A percentile compares a stretch with the other conserved stretches of the same genome.
Conservation (phyloP, 2,329 filamentous ascomycete species). For the Xylariales sp. region DNA sequence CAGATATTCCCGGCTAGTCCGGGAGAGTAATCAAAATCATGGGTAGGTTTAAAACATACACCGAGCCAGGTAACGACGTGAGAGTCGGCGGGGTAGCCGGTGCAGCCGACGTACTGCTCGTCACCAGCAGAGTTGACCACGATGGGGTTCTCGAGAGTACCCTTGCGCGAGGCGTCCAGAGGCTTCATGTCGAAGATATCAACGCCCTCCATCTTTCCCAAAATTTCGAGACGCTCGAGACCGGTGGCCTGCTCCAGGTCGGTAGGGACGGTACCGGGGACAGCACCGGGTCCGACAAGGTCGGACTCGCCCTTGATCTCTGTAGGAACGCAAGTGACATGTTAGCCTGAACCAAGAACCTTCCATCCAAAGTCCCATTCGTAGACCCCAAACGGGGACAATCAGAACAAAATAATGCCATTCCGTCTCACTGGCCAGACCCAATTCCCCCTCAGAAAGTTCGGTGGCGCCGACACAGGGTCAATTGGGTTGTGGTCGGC, state of each 20-base stretch:
- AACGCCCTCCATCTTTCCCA: conserved; percentile 98
- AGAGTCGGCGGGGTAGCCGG: conserved; percentile 86
- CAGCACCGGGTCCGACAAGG: conserved; percentile 78
- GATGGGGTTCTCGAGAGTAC: conserved; percentile 90
- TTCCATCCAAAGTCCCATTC: too few relatives aligned
- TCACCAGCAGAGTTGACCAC: conserved; percentile 86
- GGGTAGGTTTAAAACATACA: conserved; percentile 46
- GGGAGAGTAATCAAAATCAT: neutral
- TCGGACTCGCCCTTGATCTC: conserved; percentile 82
- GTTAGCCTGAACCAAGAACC: too few relatives aligned
- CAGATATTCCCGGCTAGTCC: too few relatives aligned
- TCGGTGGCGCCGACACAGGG: neutral
- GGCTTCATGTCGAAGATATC: conserved; percentile 99
- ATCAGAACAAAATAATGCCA: too few relatives aligned
- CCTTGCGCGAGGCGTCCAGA: conserved; percentile 83
- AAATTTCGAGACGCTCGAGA: conserved; percentile 96
- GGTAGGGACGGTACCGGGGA: conserved; percentile 79
- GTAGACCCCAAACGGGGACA: too few relatives aligned
- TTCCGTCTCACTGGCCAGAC: too few relatives aligned
- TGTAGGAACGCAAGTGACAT: too few relatives aligned
- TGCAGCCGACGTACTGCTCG: conserved; percentile 97
- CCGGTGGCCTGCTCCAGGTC: conserved; percentile 95
- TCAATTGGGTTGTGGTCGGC: conserved; percentile 12
- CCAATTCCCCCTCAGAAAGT: too few relatives aligned
- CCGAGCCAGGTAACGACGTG: conserved; percentile 89